These are phyloP conservation scores for Gryganskiella cystojenkinii DNA, from an alignment of 192 early-diverging fungal genomes.

Conservation along the genomic window DNA sequence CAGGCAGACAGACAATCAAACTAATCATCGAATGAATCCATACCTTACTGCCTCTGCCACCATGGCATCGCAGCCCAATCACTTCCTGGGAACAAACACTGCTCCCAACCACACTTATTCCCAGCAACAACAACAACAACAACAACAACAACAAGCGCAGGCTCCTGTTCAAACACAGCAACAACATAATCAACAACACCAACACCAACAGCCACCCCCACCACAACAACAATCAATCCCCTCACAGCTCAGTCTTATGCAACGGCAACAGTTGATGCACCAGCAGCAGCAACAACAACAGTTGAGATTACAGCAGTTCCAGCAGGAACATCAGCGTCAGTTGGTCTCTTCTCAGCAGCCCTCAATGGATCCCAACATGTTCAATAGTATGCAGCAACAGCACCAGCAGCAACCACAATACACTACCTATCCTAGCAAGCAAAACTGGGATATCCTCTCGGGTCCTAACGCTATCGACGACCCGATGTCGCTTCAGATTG, in stretches of 20 bases:
- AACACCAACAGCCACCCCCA: neutral
- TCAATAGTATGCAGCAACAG: slow-evolving; percentile 19
- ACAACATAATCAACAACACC: neutral
- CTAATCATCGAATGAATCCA: too few relatives aligned
- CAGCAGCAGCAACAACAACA: slow-evolving; percentile 9
- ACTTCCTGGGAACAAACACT: neutral
- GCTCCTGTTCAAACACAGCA: neutral
- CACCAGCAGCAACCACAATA: slow-evolving; percentile 22
- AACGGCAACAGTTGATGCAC: slow-evolving; percentile 20
- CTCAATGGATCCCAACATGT: slow-evolving; percentile 11
- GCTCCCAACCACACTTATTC: neutral
- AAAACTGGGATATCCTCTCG: slow-evolving; percentile 33
- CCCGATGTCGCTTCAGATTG: slow-evolving; percentile 36
- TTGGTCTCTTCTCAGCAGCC: slow-evolving; percentile 7
- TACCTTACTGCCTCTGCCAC: too few relatives aligned
- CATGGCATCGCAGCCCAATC: too few relatives aligned
- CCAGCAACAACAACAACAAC: slow-evolving; percentile 5
- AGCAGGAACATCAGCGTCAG: slow-evolving; percentile 14
- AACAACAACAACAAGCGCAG: neutral
- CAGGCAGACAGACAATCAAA: too few relatives aligned
- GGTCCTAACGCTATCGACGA: slow-evolving; percentile 46
- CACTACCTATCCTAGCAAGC: slow-evolving; percentile 17
- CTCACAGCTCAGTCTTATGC: slow-evolving; percentile 9
- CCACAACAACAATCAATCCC: slow-evolving; percentile 1
- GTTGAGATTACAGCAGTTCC: slow-evolving; percentile 5